A percentile compares a stretch with the other conserved stretches of the same genome.
Evolutionary conservation across 2,329 filamentous ascomycete species (phyloP).

Genomic region (Penicillium crustosum): DNA sequence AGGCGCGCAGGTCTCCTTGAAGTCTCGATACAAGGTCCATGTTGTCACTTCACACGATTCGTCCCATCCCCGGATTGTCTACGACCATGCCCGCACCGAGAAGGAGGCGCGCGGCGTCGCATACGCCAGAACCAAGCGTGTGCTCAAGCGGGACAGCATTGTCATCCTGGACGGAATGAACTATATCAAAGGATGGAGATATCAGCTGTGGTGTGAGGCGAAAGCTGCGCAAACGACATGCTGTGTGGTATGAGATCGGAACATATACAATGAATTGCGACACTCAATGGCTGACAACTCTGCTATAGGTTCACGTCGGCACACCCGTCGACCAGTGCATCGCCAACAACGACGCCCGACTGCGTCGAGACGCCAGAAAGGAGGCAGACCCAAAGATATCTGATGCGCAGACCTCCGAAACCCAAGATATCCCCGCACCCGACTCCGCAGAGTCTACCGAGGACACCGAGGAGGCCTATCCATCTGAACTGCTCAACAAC

Average conservation of each 20-base stretch:
- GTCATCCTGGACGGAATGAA: slow-evolving; percentile 66
- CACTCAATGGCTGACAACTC: neutral
- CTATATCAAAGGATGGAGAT: slow-evolving; percentile 68
- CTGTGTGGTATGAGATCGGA: slow-evolving; percentile 55
- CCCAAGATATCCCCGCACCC: neutral
- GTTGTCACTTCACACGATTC: slow-evolving; percentile 42
- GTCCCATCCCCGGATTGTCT: slow-evolving; percentile 52
- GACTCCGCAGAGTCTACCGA: slow-evolving; percentile 5
- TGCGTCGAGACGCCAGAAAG: slow-evolving; percentile 22
- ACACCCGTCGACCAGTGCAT: slow-evolving; percentile 57
- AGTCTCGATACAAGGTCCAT: slow-evolving; percentile 48
- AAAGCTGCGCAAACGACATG: slow-evolving; percentile 62
- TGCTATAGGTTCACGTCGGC: slow-evolving; percentile 56
- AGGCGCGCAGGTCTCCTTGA: slow-evolving; percentile 34
- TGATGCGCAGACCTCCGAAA: neutral
- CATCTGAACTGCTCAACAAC: slow-evolving; percentile 59
- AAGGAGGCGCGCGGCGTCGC: slow-evolving; percentile 64
- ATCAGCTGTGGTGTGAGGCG: slow-evolving; percentile 67
- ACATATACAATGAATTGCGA: neutral
- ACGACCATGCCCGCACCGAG: slow-evolving; percentile 58
- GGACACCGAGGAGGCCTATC: slow-evolving; percentile 46
- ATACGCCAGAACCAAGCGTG: slow-evolving; percentile 61
- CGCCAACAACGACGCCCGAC: slow-evolving; percentile 51
- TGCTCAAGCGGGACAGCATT: slow-evolving; percentile 57
- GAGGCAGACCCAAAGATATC: slow-evolving; percentile 1